A percentile compares a stretch with the other conserved stretches of the same genome.
Evolutionary conservation across 352 stramenopile genomes (phyloP).

Genomic region (Phytophthora palmivora): DNA sequence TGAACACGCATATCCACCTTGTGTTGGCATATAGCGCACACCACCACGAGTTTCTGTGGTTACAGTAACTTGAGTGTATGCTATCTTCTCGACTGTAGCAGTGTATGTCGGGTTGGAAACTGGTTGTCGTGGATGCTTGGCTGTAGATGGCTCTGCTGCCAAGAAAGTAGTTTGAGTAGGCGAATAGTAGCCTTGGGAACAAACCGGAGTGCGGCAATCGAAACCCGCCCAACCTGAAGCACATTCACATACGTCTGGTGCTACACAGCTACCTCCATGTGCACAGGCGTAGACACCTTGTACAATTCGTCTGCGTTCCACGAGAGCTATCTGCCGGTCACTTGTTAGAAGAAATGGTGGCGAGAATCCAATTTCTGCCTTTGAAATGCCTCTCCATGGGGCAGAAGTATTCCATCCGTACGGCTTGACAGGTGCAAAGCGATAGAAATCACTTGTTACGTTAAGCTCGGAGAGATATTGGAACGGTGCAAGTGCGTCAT

Average conservation of each 20-base stretch:
- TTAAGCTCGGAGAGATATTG: conserved; percentile 90
- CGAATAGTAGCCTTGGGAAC: conserved; percentile 93
- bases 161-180: conserved; percentile 82
- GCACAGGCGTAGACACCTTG: conserved; percentile 96
- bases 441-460: conserved; percentile 72
- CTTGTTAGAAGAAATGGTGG: conserved; percentile 65
- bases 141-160: conserved; percentile 59
- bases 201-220: conserved; percentile 96
- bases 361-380: conserved; percentile 49
- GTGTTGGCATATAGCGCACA: conserved; percentile 65
- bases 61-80: conserved; percentile 55
- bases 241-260: conserved; percentile 93
- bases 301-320: conserved; percentile 81
- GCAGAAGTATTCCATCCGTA: conserved; percentile 86
- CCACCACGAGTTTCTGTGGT: conserved; percentile 44
- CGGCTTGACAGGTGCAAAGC: conserved; percentile 80
- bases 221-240: conserved; percentile 94
- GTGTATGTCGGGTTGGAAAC: conserved; percentile 72
- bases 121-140: conserved; percentile 56
- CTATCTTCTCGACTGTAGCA: conserved; percentile 59
- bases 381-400: conserved; percentile 76
- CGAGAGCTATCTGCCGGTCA: conserved; percentile 93
- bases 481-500: conserved; percentile 84
- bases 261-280: conserved; percentile 92
- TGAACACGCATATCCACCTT: conserved; percentile 96